Conservation (phyloP, 2,329 filamentous ascomycete species). For the Epichloe amarillans region DNA sequence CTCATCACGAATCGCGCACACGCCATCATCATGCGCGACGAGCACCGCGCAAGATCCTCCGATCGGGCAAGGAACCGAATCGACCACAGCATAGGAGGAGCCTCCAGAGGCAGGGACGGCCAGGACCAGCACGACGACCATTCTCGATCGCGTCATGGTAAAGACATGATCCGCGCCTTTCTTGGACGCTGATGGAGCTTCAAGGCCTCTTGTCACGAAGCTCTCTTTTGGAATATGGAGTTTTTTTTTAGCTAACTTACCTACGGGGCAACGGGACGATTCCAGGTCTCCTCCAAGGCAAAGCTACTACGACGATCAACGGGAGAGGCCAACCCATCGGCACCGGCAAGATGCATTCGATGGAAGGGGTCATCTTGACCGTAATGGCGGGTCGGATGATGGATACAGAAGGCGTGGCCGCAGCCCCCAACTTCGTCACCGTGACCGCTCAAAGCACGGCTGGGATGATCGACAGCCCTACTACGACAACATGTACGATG, state of each 20-base stretch:
- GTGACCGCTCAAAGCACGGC: constrained; percentile 14
- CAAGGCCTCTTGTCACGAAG: constrained; percentile 1
- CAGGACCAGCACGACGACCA: constrained; percentile 23
- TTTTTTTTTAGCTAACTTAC: constrained; percentile 31
- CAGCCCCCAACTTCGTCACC: constrained; percentile 3
- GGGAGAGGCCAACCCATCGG: constrained; percentile 15
- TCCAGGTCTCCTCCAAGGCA: constrained; percentile 30
- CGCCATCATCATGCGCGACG: constrained; percentile 29
- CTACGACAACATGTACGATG: constrained; percentile 27
- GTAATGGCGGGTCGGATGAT: constrained; percentile 17
- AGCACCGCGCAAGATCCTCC: constrained; percentile 21
- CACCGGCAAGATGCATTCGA: constrained; percentile 14
- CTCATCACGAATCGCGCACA: neutral
- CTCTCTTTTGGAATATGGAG: constrained; percentile 7
- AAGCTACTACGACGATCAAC: constrained; percentile 22
- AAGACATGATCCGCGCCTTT: constrained; percentile 25
- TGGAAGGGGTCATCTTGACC: constrained; percentile 12
- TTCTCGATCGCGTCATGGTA: constrained; percentile 37
- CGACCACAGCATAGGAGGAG: constrained; percentile 3
- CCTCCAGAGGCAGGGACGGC: constrained; percentile 10
- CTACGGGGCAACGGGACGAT: constrained; percentile 28
- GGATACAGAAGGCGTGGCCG: constrained; percentile 12
- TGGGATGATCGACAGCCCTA: constrained; percentile 16
- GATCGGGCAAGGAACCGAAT: constrained; percentile 13
- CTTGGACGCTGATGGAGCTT: constrained; percentile 10